phyloP scores from a whole-genome alignment of 139 green algal genomes.

The Chlorella sp. region DNA sequence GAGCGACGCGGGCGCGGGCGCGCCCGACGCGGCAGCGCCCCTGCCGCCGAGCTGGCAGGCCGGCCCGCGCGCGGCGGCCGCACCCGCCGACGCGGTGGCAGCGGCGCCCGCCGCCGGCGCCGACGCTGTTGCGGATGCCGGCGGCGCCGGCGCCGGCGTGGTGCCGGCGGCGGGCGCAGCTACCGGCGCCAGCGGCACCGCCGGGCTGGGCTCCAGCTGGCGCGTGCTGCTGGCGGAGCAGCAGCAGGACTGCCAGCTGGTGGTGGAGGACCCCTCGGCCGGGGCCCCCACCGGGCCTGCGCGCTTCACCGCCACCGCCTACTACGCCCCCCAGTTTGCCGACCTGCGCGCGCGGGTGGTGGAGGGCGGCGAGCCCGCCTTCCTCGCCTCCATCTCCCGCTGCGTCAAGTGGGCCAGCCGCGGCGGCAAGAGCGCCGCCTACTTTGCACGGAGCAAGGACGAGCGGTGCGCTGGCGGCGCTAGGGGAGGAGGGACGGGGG shows the following conservation, averaged over 20 bases:
- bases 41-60: too few species aligned
- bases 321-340: slow-evolving; percentile 88
- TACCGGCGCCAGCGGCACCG: too few species aligned
- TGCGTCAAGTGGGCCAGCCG: slow-evolving; percentile 73
- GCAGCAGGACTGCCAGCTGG: slow-evolving; percentile 57
- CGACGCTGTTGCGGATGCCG: too few species aligned
- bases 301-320: slow-evolving; percentile 57
- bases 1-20: too few species aligned
- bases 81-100: too few species aligned
- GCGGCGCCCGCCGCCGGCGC: too few species aligned
- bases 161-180: too few species aligned
- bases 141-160: too few species aligned
- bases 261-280: slow-evolving; percentile 65
- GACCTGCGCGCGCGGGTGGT: slow-evolving; percentile 73
- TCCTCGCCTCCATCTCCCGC: slow-evolving; percentile 78
- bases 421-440: slow-evolving; percentile 90
- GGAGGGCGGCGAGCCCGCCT: slow-evolving; percentile 74
- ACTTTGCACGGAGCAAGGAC: slow-evolving; percentile 92
- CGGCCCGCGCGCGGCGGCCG: too few species aligned
- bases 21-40: too few species aligned
- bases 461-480: slow-evolving; percentile 67
- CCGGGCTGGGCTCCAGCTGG: too few species aligned
- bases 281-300: slow-evolving; percentile 55
- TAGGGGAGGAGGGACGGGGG: too few species aligned
- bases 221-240: slow-evolving; percentile 53